These are phyloP conservation scores for Sphagnum tenellum DNA, from an alignment of 225 moss, liverwort and hornwort species.

Conservation along the genomic window DNA sequence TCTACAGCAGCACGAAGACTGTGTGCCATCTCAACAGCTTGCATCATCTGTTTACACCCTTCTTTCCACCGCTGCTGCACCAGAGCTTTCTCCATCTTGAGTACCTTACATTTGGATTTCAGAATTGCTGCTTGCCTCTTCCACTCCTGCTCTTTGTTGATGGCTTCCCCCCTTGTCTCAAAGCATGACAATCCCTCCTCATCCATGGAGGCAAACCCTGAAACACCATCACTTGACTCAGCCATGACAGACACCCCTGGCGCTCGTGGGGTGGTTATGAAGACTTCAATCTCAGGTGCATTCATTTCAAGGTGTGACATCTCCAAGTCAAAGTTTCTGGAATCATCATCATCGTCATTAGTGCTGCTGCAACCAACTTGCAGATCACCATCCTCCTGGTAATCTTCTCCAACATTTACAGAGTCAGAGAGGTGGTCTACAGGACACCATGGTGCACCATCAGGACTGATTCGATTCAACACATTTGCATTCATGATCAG, in stretches of 20 bases:
- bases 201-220: too few relatives aligned
- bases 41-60: constrained; percentile 60
- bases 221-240: constrained; percentile 2
- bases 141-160: constrained; percentile 35
- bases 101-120: constrained; percentile 65
- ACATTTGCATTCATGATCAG: too few relatives aligned
- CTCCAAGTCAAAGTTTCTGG: constrained; percentile 28
- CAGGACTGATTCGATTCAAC: constrained; percentile 8
- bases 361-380: constrained; percentile 14
- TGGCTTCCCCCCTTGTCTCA: constrained; percentile 18
- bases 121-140: constrained; percentile 55
- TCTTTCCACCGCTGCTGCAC: constrained; percentile 61
- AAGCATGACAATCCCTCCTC: constrained; percentile 19
- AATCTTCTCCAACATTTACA: constrained; percentile 40
- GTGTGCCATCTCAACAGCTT: constrained; percentile 75
- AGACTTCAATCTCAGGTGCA: constrained; percentile 43
- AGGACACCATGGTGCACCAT: constrained; percentile 32
- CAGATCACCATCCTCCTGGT: constrained; percentile 15
- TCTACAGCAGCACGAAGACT: constrained; percentile 75
- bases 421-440: constrained; percentile 50
- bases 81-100: constrained; percentile 66
- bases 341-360: constrained; percentile 19
- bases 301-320: constrained; percentile 43
- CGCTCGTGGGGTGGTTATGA: constrained; percentile 36
- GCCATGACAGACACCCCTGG: constrained; percentile 12